Conservation (phyloP, 2,329 filamentous ascomycete genomes). For the Chalaropsis ovoidea region DNA sequence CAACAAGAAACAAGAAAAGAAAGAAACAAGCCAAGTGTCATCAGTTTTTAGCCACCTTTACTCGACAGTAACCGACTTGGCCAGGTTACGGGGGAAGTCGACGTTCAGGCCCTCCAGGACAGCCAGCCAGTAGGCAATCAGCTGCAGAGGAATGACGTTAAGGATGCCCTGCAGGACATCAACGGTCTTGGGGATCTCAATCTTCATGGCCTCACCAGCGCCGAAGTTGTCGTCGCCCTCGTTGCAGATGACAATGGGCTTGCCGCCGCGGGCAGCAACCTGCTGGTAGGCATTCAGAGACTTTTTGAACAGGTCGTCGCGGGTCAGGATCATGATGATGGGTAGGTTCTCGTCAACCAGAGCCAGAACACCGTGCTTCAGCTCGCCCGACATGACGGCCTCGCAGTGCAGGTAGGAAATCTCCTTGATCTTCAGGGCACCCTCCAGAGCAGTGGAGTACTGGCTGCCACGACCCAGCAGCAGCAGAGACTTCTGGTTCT, state of each 20-base stretch:
- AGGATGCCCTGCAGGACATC: slow-evolving; percentile 92
- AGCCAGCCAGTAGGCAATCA: slow-evolving; percentile 98
- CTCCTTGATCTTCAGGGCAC: slow-evolving; percentile 98
- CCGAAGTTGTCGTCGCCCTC: slow-evolving; percentile 80
- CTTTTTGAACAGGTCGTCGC: slow-evolving; percentile 93
- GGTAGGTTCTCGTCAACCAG: slow-evolving; percentile 96
- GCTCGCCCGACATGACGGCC: slow-evolving; percentile 98
- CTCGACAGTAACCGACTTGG: slow-evolving; percentile 98
- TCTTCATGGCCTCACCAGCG: slow-evolving; percentile 81
- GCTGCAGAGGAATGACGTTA: slow-evolving; percentile 93
- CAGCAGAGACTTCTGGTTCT: slow-evolving; percentile 92
- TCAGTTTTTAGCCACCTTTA: slow-evolving; percentile 40
- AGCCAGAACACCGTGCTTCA: slow-evolving; percentile 96
- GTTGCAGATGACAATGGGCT: slow-evolving; percentile 99
- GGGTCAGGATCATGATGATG: slow-evolving; percentile 98
- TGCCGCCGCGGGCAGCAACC: slow-evolving; percentile 90
- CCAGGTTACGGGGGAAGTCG: slow-evolving; percentile 95
- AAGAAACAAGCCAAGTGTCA: slow-evolving; percentile 25
- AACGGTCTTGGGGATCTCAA: slow-evolving; percentile 91
- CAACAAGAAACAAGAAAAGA: slow-evolving; percentile 22
- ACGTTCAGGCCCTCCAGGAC: slow-evolving; percentile 94
- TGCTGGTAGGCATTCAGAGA: slow-evolving; percentile 99
- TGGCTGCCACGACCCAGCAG: slow-evolving; percentile 91
- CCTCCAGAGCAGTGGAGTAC: slow-evolving; percentile 93
- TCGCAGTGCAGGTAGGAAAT: slow-evolving; percentile 99